These are phyloP conservation scores for Mangifera indica DNA, from an alignment of 345 rosid genomes.

Conservation along the genomic window DNA sequence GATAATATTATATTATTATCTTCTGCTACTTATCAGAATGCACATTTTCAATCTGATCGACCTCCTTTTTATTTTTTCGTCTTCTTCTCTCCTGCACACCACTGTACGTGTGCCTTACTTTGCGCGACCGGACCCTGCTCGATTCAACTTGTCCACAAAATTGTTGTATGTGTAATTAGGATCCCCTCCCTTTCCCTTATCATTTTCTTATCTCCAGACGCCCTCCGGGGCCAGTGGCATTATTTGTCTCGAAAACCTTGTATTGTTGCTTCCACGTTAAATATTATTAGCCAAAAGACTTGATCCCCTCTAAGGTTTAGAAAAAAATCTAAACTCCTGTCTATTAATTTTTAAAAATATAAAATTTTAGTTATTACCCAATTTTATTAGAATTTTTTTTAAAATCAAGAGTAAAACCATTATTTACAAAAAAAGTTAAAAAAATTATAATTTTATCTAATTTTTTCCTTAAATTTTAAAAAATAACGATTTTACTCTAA, in stretches of 20 bases:
- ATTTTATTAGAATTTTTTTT: too few species aligned
- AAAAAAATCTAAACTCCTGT: too few species aligned
- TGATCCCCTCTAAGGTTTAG: too few species aligned
- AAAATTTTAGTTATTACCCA: too few species aligned
- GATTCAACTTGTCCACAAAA: constrained; percentile 5
- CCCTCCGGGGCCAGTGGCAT: background rate
- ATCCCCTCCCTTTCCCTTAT: constrained; percentile 9
- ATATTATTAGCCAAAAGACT: background rate
- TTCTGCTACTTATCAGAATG: constrained; percentile 17
- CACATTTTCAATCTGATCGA: background rate
- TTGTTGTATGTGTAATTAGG: constrained; percentile 12
- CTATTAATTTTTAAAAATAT: too few species aligned
- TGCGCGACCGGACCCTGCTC: constrained; percentile 24
- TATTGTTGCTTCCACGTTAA: too few species aligned
- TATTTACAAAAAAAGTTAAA: too few species aligned
- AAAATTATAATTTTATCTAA: too few species aligned
- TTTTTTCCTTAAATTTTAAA: too few species aligned
- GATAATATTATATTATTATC: too few species aligned
- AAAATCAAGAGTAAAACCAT: too few species aligned
- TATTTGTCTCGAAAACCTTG: background rate
- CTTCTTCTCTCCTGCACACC: background rate
- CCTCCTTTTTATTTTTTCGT: background rate
- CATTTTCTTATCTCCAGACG: background rate
- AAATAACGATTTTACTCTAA: too few species aligned
- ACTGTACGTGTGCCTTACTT: constrained; percentile 26